phyloP scores from a whole-genome alignment of 2,329 filamentous ascomycete genomes.

The Hymenotorrendiella dingleyae region DNA sequence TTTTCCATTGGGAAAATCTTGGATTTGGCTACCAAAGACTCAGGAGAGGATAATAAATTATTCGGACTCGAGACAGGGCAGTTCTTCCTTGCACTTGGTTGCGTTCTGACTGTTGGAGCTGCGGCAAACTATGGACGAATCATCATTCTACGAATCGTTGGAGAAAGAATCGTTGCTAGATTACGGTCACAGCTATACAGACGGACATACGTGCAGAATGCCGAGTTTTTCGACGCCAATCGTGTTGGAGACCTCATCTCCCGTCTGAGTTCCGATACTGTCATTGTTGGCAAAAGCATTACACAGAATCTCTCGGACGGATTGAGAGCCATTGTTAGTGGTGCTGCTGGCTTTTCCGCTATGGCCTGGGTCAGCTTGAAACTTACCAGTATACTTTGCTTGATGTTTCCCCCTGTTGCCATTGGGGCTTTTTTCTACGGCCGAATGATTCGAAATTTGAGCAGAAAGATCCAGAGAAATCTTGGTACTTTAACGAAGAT shows the following conservation, averaged over 20 bases:
- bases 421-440: conserved; percentile 90
- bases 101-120: conserved; percentile 75
- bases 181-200: conserved; percentile 86
- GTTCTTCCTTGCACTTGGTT: conserved; percentile 78
- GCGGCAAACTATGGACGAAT: conserved; percentile 91
- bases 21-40: conserved; percentile 76
- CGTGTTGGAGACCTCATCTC: conserved; percentile 94
- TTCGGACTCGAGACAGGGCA: conserved; percentile 81
- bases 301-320: conserved; percentile 97
- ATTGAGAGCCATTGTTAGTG: conserved; percentile 84
- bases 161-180: conserved; percentile 87
- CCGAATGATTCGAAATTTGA: conserved; percentile 79
- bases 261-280: conserved; percentile 88
- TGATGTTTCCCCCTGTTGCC: conserved; percentile 88
- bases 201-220: conserved; percentile 91
- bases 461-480: conserved; percentile 88
- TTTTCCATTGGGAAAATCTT: conserved; percentile 95
- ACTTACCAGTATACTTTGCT: conserved; percentile 75
- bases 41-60: conserved; percentile 59
- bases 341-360: conserved; percentile 78
- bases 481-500: conserved; percentile 92
- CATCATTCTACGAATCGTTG: conserved; percentile 86
- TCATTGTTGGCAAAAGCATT: conserved; percentile 97
- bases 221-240: conserved; percentile 98
- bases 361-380: conserved; percentile 96